A percentile compares a stretch with the other conserved stretches of the same genome.
Conservation (phyloP, 163 green algal species). For the Chlamydomonas reinhardtii region DNA sequence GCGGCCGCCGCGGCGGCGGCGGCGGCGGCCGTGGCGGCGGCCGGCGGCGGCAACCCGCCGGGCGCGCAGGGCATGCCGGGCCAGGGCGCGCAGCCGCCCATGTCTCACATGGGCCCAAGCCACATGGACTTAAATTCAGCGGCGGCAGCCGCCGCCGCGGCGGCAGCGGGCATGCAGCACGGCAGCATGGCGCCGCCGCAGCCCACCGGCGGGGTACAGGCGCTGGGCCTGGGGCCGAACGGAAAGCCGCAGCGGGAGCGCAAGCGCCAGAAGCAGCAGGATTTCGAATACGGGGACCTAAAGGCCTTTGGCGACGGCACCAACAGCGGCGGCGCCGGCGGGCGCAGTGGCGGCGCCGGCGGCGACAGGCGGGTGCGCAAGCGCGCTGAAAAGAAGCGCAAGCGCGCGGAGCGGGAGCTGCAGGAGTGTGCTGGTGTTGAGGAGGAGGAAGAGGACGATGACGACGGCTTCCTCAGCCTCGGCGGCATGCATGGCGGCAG, state of each 20-base stretch:
- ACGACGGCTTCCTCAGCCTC: background rate
- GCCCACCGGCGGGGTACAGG: too few relatives aligned
- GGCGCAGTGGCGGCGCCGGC: background rate
- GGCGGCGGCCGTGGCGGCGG: constrained; percentile 18
- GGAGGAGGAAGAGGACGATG: constrained; percentile 27
- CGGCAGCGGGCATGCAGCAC: background rate
- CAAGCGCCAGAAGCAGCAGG: constrained; percentile 3
- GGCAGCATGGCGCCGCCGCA: too few relatives aligned
- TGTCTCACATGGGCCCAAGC: too few relatives aligned
- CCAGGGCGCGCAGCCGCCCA: too few relatives aligned
- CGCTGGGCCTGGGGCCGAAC: background rate
- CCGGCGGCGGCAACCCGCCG: background rate
- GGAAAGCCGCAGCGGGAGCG: background rate
- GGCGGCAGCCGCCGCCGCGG: background rate
- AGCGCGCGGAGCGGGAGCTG: constrained; percentile 41
- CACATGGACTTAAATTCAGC: background rate
- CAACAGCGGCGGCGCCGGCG: too few relatives aligned
- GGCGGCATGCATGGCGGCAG: too few relatives aligned
- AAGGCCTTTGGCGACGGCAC: background rate
- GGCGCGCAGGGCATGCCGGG: background rate
- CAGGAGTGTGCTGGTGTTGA: constrained; percentile 24
- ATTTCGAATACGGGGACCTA: background rate
- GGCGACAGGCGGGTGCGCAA: constrained; percentile 7
- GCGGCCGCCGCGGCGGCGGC: constrained; percentile 26
- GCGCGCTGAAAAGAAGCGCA: constrained; percentile 45